These are phyloP conservation scores for Miamiensis avidus DNA, from an alignment of 169 alveolate species.

Conservation along the genomic window DNA sequence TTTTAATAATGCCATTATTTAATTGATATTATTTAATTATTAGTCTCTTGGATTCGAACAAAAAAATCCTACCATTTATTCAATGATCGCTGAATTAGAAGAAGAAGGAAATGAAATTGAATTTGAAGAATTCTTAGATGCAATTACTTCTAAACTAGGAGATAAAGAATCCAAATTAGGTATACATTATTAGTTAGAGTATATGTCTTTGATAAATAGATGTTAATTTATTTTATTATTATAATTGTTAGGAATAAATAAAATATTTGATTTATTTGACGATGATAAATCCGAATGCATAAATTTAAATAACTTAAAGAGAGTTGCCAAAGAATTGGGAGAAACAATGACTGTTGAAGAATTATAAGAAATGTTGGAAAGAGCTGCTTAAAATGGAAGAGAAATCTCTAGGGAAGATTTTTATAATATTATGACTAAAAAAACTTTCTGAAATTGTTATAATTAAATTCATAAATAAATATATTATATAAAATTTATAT, in stretches of 20 bases:
- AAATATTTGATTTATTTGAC: slow-evolving; percentile 76
- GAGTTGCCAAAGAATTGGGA: slow-evolving; percentile 78
- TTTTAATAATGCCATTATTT: too few species aligned
- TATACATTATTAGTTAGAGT: background rate
- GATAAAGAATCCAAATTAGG: slow-evolving; percentile 84
- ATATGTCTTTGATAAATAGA: background rate
- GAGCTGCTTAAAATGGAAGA: slow-evolving; percentile 78
- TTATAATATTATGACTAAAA: slow-evolving; percentile 75
- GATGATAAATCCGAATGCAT: slow-evolving; percentile 69
- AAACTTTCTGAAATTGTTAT: slow-evolving; percentile 57
- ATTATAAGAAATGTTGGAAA: slow-evolving; percentile 73
- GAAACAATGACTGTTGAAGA: slow-evolving; percentile 84
- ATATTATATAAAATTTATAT: too few species aligned
- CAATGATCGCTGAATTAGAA: slow-evolving; percentile 82
- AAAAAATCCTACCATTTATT: slow-evolving; percentile 78
- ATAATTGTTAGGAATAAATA: slow-evolving; percentile 35
- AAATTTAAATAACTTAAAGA: slow-evolving; percentile 72
- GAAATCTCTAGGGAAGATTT: slow-evolving; percentile 74
- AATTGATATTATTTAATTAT: too few species aligned
- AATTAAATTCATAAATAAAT: too few species aligned
- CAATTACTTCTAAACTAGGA: slow-evolving; percentile 78
- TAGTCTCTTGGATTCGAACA: slow-evolving; percentile 64
- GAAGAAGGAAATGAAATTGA: slow-evolving; percentile 76
- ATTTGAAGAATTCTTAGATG: slow-evolving; percentile 79
- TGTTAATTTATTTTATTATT: background rate